phyloP scores from a whole-genome alignment of 2,329 filamentous ascomycete genomes.

The Colletotrichum shisoi region DNA sequence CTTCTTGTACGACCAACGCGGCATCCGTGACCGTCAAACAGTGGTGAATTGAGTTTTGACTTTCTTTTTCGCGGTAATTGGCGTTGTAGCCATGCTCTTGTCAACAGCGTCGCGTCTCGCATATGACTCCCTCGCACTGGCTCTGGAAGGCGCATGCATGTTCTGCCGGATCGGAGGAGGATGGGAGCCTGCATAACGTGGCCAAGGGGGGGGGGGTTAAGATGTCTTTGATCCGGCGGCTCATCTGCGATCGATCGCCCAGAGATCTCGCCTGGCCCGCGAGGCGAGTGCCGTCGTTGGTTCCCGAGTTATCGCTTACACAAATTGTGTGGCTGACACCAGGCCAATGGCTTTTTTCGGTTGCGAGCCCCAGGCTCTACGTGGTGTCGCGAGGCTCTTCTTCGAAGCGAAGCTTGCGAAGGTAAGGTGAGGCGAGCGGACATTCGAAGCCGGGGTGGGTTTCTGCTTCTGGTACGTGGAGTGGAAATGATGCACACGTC shows the following conservation, averaged over 20 bases:
- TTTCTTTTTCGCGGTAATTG: too few relatives aligned
- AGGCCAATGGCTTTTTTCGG: neutral
- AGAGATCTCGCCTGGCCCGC: conserved; percentile 10
- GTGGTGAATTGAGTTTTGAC: too few relatives aligned
- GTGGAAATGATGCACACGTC: too few relatives aligned
- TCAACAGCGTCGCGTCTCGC: neutral
- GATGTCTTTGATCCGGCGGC: conserved; percentile 33
- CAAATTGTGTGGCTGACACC: conserved; percentile 35
- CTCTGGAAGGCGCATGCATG: too few relatives aligned
- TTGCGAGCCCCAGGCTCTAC: neutral
- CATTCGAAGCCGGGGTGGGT: too few relatives aligned
- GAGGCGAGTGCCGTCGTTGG: neutral
- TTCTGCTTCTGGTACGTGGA: too few relatives aligned
- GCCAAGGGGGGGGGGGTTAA: neutral
- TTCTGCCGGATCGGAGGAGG: conserved; percentile 17
- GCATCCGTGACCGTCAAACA: neutral
- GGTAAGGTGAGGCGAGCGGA: neutral
- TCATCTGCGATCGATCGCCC: conserved; percentile 26
- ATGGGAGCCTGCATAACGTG: neutral
- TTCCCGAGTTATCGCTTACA: conserved; percentile 31
- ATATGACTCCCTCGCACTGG: neutral
- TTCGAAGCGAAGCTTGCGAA: neutral
- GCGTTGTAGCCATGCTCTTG: too few relatives aligned
- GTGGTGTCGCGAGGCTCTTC: neutral
- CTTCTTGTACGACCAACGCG: neutral